Evolutionary conservation across 108 stramenopile species (phyloP), one percentile per base, ranked within the genome.

Genomic region (Cyclostephanos invisitatus): DNA sequence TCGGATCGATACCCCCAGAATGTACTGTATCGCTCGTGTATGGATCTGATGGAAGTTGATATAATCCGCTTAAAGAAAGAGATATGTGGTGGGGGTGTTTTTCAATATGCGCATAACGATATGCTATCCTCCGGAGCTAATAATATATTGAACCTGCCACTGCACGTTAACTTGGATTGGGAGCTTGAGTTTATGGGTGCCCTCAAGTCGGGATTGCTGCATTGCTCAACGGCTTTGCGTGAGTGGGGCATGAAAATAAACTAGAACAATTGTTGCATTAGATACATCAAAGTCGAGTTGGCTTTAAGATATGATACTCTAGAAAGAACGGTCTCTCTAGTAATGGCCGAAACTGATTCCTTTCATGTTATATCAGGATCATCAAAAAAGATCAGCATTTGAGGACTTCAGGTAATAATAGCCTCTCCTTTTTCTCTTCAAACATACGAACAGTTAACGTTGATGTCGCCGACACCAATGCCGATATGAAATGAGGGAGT

Each of bases 171-270:
- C 18, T 18, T 87, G 6, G 87, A 90, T 10, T 74, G 87, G 40
- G 81, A 92, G 11, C 60, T 78, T 51, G 94, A 95, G 68, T 78
- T 95, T 60, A 40, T 70, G 20, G 79, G 75, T 22, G 75, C 78
- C 7, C 54, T 95, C n/a, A 71, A 86, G 50, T 71, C 68, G 9
- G 85, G 85, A 25, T 38, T 84, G 20, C 61, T 91, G 50, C 56
- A 87, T 21, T 90, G 89, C 71, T 88, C 94, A 8, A 87, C 94
- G 14, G 85, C 87, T 28, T 64, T 95, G 54, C 66, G 78, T 59
- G 91, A 95, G 49, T 95, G 94, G 94, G 94, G 85, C 44, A 65
- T 82, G 63, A 83, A 73, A 70, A 81, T 70, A 55, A 87, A 77
- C 53, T 80, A 67, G 53, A 7, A 7, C 36, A 6, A 37, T n/a